Base-by-base conservation (phyloP, 768 basidiomycete genomes). In the Suillus weaverae region DNA sequence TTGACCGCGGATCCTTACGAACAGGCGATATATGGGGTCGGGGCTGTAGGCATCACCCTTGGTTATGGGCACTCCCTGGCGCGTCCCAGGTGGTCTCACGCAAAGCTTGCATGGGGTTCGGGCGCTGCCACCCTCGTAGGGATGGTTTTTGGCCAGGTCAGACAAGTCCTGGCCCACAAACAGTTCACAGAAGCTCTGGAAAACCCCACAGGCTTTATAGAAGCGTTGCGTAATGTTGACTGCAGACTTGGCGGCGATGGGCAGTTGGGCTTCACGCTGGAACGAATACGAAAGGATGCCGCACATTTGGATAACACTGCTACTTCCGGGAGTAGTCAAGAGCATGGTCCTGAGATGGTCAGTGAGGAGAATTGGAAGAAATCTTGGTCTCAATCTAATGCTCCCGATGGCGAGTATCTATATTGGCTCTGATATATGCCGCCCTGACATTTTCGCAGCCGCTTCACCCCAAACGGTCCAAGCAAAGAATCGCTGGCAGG, bases 401-500 rank as follows among this genome's bases (percentile, higher is more conserved):
- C 36, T 38, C 55, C 55, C 9, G 38, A 41, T 41, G 57, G 57
- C 39, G 39, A 59, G 57, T 59, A 32, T 32, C 11, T 6, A 3
- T 30, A 2, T 16, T 41, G 57, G 10, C 11, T 26, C 14, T 39
- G 26, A 3, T 41, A 32, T 20, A 59, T 59, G 26, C 10, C 30
- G 2, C 14, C 39, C 57, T 59, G 11, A 59, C 18, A 30, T 39
- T 20, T 20, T 41, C 30, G 16, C 57, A 59, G 57, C 57, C 18
- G 10, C 26, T 32, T 41, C 39, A 41, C 18, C 57, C 26, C 57
- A 59, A 41, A 18, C 20, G n/a, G 39, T 54, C 30, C 62, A 36
- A 63, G 63, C 72, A 59, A 65, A 64, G 43, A 84, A 76, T 60
- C 84, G 79, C 65, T 92, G 90, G 90, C 88, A 89, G 39, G 83